Base-by-base conservation (phyloP, 768 basidiomycete genomes). In the Leccinellum rugosiceps region DNA sequence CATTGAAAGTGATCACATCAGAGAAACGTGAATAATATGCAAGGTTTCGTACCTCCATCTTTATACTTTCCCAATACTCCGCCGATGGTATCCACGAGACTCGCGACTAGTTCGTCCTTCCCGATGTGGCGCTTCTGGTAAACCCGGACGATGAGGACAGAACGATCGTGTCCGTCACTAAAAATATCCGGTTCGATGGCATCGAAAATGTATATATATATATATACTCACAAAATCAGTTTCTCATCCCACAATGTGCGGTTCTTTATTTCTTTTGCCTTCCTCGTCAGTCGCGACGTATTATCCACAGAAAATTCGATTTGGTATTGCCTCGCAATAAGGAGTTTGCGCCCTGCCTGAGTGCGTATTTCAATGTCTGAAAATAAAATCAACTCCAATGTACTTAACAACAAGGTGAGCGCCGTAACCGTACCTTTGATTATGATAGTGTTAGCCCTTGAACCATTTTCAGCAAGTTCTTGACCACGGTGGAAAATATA, bases 351-450 rank as follows among this genome's bases (percentile, higher is more conserved):
- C 5, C 30, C 21, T 15, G 19, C 30, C 15, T 17, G 26, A 35
- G 51, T 45, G 10, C 2, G 56, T 46, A 58, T 52, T 6, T 50
- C 14, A 10, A 53, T 30, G 46, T 59, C 58, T 59, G 17, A 32
- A 55, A 19, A 21, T 32, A 41, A 14, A 25, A 19, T 43, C 13
- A 25, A 17, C 6, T 23, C 4, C n/a, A 19, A 13, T 23, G 44
- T 13, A 31, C 4, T 1, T 28, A 44, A 45, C 10, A 25, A 13
- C 13, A 45, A 3, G 44, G 11, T 4, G 10, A 19, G 7, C 2
- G 28, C 15, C 5, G 4, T 14, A 41, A 19, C 2, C 17, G 11
- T 26, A 52, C 53, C 53, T 51, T 14, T 31, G 35, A 58, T 41
- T 4, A 28, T 51, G n/a, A 58, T 35, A 3, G 11, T 38, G 21